Percentiles rank a stretch among this genome's conserved stretches.
These are phyloP conservation scores for Moniliophthora roreri DNA, from an alignment of 1,284 basidiomycete species.

Conservation along the genomic window DNA sequence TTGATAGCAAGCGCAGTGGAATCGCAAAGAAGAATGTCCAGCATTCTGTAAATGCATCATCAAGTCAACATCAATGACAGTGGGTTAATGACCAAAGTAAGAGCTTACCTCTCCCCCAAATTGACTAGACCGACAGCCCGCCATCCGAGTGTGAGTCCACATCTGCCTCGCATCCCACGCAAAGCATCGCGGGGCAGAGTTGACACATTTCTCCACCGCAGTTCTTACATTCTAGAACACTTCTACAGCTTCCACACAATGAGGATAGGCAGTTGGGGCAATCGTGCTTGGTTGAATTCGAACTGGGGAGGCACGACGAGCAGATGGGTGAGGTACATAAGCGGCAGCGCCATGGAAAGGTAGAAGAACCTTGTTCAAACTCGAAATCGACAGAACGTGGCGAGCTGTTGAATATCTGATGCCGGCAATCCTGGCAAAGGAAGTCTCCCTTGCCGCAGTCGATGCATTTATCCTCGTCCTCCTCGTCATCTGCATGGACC, in stretches of 20 bases:
- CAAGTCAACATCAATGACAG: too few relatives aligned
- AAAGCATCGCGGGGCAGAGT: constrained; percentile 4
- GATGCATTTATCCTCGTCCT: constrained; percentile 5
- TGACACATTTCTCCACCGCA: constrained; percentile 15
- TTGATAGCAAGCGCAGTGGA: too few relatives aligned
- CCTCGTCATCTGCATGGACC: background rate
- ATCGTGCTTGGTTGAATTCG: constrained; percentile 4
- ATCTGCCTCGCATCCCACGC: too few relatives aligned
- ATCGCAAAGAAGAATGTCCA: too few relatives aligned
- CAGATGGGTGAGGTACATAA: background rate
- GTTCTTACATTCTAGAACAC: constrained; percentile 10
- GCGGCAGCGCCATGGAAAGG: background rate
- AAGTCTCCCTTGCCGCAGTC: constrained; percentile 11
- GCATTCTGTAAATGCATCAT: too few relatives aligned
- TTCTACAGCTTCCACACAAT: constrained; percentile 11
- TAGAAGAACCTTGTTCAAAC: background rate
- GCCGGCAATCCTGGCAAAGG: constrained; percentile 4
- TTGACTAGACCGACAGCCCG: too few relatives aligned
- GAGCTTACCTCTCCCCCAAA: too few relatives aligned
- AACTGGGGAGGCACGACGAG: background rate
- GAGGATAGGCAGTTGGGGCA: constrained; percentile 10
- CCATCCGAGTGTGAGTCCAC: too few relatives aligned
- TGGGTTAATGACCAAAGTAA: too few relatives aligned
- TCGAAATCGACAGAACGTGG: constrained; percentile 5
- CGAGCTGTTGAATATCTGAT: background rate